A percentile compares a stretch with the other conserved stretches of the same genome.
These are phyloP conservation scores for Botryotinia convoluta DNA, from an alignment of 2,329 filamentous ascomycete genomes.

Conservation along the genomic window DNA sequence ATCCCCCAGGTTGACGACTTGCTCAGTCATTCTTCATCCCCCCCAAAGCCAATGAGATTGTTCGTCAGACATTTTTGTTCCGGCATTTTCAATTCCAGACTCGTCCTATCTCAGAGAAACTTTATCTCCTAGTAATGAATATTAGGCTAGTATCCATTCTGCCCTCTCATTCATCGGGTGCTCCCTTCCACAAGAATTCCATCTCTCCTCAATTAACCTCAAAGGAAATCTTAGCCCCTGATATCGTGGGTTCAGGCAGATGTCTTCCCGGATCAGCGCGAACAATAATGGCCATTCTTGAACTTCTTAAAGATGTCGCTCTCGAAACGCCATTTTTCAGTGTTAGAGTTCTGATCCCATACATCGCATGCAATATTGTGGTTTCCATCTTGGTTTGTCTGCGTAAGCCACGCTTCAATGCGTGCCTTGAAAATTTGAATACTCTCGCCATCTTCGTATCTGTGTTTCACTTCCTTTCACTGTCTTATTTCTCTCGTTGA, in stretches of 20 bases:
- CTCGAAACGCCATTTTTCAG: not conserved
- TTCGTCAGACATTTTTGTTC: not conserved
- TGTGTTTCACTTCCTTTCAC: not conserved
- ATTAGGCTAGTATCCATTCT: too few species aligned
- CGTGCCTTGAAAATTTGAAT: not conserved
- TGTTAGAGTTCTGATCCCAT: not conserved
- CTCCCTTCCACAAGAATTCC: not conserved
- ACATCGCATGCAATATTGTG: not conserved
- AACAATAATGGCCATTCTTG: not conserved
- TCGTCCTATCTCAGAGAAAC: not conserved
- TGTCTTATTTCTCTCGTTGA: accelerated
- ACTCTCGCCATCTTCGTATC: not conserved
- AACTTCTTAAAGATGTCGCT: not conserved
- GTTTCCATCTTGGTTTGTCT: not conserved
- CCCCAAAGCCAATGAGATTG: not conserved
- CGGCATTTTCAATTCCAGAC: not conserved
- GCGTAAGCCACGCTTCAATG: not conserved
- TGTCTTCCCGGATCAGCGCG: not conserved
- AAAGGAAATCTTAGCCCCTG: not conserved
- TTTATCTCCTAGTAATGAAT: not conserved
- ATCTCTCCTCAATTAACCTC: not conserved
- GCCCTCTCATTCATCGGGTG: not conserved
- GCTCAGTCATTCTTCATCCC: accelerated
- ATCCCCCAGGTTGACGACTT: accelerated
- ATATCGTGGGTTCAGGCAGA: not conserved